Evolutionary conservation across 768 basidiomycete species (phyloP).

Genomic region (Mrakia gelida): DNA sequence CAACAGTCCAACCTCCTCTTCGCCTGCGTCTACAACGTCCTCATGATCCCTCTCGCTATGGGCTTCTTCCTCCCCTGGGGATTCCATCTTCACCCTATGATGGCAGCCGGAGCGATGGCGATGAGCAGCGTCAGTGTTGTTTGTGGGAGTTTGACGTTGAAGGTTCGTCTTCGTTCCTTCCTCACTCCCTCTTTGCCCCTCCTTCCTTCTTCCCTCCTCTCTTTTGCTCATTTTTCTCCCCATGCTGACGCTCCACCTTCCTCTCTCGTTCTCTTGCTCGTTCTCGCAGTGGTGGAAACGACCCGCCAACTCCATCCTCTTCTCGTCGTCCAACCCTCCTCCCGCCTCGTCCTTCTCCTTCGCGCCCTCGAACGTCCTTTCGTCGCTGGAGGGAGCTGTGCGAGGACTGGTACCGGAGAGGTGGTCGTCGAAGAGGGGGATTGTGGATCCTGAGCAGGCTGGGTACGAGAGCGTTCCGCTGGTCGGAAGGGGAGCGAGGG

Average conservation of each 20-base stretch:
- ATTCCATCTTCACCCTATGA: constrained; percentile 92
- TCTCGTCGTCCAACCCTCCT: constrained; percentile 9
- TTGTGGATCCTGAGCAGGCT: not conserved
- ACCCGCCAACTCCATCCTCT: constrained; percentile 29
- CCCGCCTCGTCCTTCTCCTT: not conserved
- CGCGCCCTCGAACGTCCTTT: not conserved
- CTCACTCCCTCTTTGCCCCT: not conserved
- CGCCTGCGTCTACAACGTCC: constrained; percentile 90
- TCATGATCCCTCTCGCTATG: constrained; percentile 97
- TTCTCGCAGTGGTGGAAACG: constrained; percentile 26
- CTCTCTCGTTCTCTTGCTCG: not conserved
- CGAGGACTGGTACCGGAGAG: not conserved
- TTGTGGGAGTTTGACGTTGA: constrained; percentile 76
- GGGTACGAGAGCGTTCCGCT: constrained; percentile 25
- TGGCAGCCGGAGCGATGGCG: constrained; percentile 98
- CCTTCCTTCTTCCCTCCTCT: not conserved
- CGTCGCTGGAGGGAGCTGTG: not conserved
- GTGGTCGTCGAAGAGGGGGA: constrained; percentile 1
- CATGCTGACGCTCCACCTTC: not conserved
- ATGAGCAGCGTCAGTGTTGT: constrained; percentile 96
- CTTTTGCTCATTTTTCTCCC: not conserved
- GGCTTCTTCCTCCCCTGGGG: constrained; percentile 89
- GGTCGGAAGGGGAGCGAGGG: constrained; percentile 15
- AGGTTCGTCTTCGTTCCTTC: constrained; percentile 50
- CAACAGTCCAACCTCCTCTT: constrained; percentile 79